These are phyloP conservation scores for Pleurozium schreberi DNA, from an alignment of 225 moss, liverwort and hornwort genomes.

Conservation along the genomic window DNA sequence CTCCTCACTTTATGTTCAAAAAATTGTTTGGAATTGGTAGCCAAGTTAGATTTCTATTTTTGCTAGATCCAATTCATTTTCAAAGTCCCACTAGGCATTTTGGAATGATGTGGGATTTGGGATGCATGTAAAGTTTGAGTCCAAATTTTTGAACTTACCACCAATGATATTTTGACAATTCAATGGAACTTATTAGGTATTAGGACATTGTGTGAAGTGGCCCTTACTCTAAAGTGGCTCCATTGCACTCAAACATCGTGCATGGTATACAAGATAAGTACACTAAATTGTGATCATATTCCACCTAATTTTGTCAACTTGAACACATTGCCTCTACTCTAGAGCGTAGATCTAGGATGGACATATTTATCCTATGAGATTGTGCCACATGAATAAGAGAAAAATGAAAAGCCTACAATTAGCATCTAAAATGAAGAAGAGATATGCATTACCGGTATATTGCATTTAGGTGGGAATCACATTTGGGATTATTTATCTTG, in stretches of 20 bases:
- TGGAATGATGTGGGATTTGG: too few relatives aligned
- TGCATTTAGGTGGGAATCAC: neutral
- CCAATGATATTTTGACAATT: neutral
- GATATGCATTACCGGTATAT: neutral
- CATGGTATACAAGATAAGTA: neutral
- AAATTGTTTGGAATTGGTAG: neutral
- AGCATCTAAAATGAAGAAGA: neutral
- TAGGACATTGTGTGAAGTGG: neutral
- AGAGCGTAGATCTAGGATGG: neutral
- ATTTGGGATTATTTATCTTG: neutral
- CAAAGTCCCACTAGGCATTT: neutral
- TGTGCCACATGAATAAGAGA: neutral
- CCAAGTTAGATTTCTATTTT: neutral
- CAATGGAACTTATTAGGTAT: neutral
- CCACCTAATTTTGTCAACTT: neutral
- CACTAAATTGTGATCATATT: neutral
- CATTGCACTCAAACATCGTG: neutral
- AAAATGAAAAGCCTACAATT: neutral
- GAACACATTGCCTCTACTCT: neutral
- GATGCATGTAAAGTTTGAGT: too few relatives aligned
- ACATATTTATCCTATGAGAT: neutral
- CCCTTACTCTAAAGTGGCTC: neutral
- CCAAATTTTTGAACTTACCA: too few relatives aligned
- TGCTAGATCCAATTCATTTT: accelerated
- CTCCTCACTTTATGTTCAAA: neutral